phyloP scores from a whole-genome alignment of 2,329 filamentous ascomycete genomes.

The Aspergillus sojae region DNA sequence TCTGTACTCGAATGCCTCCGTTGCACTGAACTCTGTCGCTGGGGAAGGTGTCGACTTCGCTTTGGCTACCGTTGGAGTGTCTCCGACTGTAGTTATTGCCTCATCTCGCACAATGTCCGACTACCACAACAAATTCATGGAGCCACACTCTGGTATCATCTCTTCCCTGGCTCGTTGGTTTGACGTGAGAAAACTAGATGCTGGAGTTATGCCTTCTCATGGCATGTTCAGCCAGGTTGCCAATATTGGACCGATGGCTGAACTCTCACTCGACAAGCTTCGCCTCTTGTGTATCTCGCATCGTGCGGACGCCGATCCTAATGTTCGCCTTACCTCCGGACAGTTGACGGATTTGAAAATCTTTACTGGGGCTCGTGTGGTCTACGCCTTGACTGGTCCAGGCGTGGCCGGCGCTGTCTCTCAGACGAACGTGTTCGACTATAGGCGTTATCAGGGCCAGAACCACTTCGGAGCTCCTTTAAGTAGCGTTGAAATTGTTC shows the following conservation, averaged over 20 bases:
- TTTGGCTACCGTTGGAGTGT: slow-evolving; percentile 71
- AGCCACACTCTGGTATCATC: slow-evolving; percentile 63
- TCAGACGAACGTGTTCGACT: slow-evolving; percentile 87
- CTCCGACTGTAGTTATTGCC: slow-evolving; percentile 80
- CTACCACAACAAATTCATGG: slow-evolving; percentile 65
- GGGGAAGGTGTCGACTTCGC: slow-evolving; percentile 71
- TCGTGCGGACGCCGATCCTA: slow-evolving; percentile 62
- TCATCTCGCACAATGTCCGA: slow-evolving; percentile 72
- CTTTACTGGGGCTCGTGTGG: slow-evolving; percentile 75
- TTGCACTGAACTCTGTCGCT: slow-evolving; percentile 87
- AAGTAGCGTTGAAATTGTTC: slow-evolving; percentile 75
- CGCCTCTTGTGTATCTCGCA: slow-evolving; percentile 82
- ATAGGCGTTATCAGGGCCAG: slow-evolving; percentile 58
- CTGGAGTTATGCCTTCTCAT: slow-evolving; percentile 73
- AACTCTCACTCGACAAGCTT: slow-evolving; percentile 64
- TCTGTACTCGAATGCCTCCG: slow-evolving; percentile 78
- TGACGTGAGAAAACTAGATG: slow-evolving; percentile 69
- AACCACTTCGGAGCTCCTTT: slow-evolving; percentile 82
- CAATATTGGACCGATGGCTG: slow-evolving; percentile 41
- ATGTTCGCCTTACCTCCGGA: slow-evolving; percentile 66
- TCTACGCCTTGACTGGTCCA: slow-evolving; percentile 81
- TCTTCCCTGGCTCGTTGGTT: slow-evolving; percentile 71
- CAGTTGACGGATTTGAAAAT: slow-evolving; percentile 80
- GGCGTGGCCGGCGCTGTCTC: slow-evolving; percentile 86
- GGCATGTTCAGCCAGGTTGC: slow-evolving; percentile 58